Percentiles rank a stretch among this genome's conserved stretches.
These are phyloP conservation scores for Podaxis pistillaris DNA, from an alignment of 768 basidiomycete species.

Conservation along the genomic window DNA sequence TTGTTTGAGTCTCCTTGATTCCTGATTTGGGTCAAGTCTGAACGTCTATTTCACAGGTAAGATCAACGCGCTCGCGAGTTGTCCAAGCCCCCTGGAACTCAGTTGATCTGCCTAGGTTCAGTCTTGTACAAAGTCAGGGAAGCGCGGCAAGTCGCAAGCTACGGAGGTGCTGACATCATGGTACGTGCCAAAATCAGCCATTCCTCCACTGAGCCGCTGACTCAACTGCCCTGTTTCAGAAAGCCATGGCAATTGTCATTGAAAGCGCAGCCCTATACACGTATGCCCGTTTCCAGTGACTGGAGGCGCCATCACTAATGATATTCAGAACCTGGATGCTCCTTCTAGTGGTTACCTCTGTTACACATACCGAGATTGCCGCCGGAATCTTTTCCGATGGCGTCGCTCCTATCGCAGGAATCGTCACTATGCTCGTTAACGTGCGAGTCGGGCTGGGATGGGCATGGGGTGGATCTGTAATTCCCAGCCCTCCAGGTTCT, in stretches of 20 bases:
- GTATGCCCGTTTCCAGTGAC: not conserved
- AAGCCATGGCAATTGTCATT: slow-evolving; percentile 13
- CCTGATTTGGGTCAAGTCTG: not conserved
- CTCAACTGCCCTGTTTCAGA: not conserved
- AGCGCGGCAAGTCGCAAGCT: not conserved
- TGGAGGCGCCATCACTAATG: not conserved
- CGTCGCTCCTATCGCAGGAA: slow-evolving; percentile 8
- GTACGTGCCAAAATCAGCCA: not conserved
- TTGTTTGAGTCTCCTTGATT: not conserved
- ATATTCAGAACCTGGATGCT: not conserved
- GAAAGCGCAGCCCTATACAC: slow-evolving; percentile 19
- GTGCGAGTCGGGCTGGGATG: slow-evolving; percentile 17
- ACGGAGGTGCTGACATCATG: not conserved
- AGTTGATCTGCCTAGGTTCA: not conserved
- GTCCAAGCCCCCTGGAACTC: not conserved
- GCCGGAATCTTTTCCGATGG: slow-evolving; percentile 12
- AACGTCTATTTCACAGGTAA: slow-evolving; percentile 5
- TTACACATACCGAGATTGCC: not conserved
- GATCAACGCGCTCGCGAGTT: not conserved
- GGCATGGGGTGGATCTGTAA: slow-evolving; percentile 4
- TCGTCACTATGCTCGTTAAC: slow-evolving; percentile 19
- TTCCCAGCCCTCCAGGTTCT: not conserved
- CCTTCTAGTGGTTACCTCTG: not conserved
- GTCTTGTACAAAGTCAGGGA: not conserved
- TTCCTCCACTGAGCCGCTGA: not conserved